Base-by-base conservation (phyloP, 345 rosid genomes). In the Cardamine chenopodiifolia region DNA sequence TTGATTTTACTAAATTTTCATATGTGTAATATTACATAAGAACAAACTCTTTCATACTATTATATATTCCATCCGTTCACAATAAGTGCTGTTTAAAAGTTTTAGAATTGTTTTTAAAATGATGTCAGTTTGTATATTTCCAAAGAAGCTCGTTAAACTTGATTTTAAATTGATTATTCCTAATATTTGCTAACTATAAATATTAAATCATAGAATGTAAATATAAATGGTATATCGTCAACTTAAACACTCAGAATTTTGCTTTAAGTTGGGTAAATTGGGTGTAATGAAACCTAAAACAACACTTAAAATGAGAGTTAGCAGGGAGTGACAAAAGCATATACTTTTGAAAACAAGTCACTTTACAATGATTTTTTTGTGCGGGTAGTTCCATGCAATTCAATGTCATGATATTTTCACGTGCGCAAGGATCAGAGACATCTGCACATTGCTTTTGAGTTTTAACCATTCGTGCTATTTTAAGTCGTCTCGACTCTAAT, bases 391-490 rank as follows among this genome's bases (percentile, higher is more conserved):
- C 32, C 59, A 20, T 66, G 60, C 59, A 66, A 48, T 34, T 20
- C 32, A 50, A 22, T 29, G 70, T 48, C 45, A 20, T 29, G 22
- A 20, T 50, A 15, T 52, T 14, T 8, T 34, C 50, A 67, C 50
- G 72, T 67, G 62, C 22, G 32, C 32, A 14, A 32, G 19, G 47
- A 66, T 49, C 22, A 66, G 32, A 49, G 20, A 45, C 20, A 45
- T n/a, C 10, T n/a, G 14, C 32, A 25, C 60, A 53, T 29, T 22
- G 68, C 62, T 26, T 72, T 53, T 68, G 40, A 12, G 72, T 67
- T 23, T 34, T 54, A 35, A 68, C 62, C 49, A 18, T 54, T 55
- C 29, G 32, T 35, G 69, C 13, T 40, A 14, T 17, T 44, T 58
- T 20, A 47, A 48, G 75, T 45, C 59, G 17, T 56, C 28, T 57